Evolutionary conservation across 2,329 filamentous ascomycete genomes (phyloP), one percentile per base, ranked within the genome.

Genomic region (Colletotrichum higginsianum): DNA sequence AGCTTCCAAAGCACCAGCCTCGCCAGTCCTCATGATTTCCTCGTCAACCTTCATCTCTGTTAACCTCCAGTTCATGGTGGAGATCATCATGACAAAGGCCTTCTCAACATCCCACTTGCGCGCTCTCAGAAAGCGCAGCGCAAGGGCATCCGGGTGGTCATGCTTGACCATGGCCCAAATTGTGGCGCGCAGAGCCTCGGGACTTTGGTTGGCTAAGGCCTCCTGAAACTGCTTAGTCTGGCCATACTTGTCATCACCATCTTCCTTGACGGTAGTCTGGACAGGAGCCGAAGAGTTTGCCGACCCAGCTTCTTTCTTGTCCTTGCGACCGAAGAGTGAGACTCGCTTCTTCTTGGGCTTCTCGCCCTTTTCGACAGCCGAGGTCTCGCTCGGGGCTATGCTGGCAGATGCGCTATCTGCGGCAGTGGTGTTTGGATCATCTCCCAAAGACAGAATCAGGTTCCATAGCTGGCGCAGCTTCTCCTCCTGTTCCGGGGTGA

Each of bases 111-210:
- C 94, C 96, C 96, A 99, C 83, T 97, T 97, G 56, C 95, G 88
- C n/a, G 95, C 95, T 62, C 95, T 88, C 67, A 98, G 85, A 81
- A 97, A 98, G 52, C 95, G 91, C 68, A 98, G 84, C 18, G 96
- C 84, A 21, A 97, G 85, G 2, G 92, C 93, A 82, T 99, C 96
- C 0, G 96, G 96, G 79, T 98, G 91, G 79, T 99, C 96, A 77
- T 96, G 92, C 85, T 98, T 99, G 70, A 96, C 90, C 94, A 98
- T 97, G 75, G 85, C 89, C 96, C 96, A 98, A 79, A 98, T 93
- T 0, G 95, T 92, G 18, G 87, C 86, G 63, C 95, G 90, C 75
- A 99, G 90, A 53, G 92, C 88, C 77, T 97, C 94, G 0, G 96
- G 94, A 0, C 91, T 88, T 77, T 93, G 89, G 71, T 89, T 94